These are phyloP conservation scores for Sclerotiophoma versabilis DNA, from an alignment of 2,329 filamentous ascomycete species.

Conservation along the genomic window DNA sequence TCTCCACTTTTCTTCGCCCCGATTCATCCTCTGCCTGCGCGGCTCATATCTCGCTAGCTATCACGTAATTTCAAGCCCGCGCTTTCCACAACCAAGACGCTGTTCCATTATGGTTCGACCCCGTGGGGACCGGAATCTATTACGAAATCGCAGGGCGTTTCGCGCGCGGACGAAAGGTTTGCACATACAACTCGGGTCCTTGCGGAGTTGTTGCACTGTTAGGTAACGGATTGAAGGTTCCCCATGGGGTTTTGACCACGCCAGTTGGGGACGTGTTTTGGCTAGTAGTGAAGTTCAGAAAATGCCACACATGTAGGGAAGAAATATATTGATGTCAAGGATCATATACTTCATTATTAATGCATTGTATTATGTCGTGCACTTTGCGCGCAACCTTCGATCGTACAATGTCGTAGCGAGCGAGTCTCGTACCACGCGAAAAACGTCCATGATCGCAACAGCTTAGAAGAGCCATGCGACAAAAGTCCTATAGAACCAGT, in stretches of 20 bases:
- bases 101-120: not conserved
- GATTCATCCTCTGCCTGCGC: not conserved
- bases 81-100: constrained; percentile 9
- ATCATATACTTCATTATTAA: constrained; percentile 1
- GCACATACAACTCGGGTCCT: constrained; percentile 4
- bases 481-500: constrained; percentile 66
- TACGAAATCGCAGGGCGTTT: constrained; percentile 7
- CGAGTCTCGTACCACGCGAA: not conserved
- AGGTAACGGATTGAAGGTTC: constrained; percentile 13
- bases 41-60: not conserved
- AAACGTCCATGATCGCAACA: not conserved
- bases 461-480: constrained; percentile 67
- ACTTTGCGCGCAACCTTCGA: not conserved
- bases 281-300: not conserved
- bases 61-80: constrained; percentile 15
- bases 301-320: not conserved
- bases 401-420: not conserved
- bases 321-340: not conserved
- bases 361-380: not conserved
- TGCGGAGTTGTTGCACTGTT: constrained; percentile 1
- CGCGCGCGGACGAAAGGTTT: not conserved
- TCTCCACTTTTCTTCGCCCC: not conserved
- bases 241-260: constrained; percentile 8
- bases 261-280: not conserved
- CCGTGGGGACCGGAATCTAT: constrained; percentile 9